Base-by-base conservation (phyloP, 768 basidiomycete species). In the Harrya chromipes region DNA sequence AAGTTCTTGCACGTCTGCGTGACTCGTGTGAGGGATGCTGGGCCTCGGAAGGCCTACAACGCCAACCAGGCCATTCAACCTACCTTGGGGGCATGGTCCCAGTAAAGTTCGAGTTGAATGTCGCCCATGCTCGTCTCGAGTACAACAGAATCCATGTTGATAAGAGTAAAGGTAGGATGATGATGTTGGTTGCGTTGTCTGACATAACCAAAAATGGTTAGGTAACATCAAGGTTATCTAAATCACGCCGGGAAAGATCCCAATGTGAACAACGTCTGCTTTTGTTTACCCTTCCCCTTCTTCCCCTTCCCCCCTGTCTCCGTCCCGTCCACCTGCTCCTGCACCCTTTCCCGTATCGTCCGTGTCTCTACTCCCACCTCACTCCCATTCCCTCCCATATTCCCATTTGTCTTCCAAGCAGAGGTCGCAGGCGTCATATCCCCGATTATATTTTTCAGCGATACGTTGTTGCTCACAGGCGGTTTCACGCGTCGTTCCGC, bases 1-100 rank as follows among this genome's bases (percentile, higher is more conserved):
- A 98, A 97, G 76, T 98, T 99, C 68, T 88, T 83, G 74, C 94
- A 97, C 12, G 94, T 94, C 90, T 97, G 49, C 55, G 50, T 50
- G 46, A 51, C 49, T 40, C 57, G 51, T 54, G 49, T 33, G 40
- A 54, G 37, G 40, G 49, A 37, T 57, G 70, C 48, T 49, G 79
- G n/a, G n/a, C 78, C 70, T 75, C 79, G 66, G 93, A 94, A 1
- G 94, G 3, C 31, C 3, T 31, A 13, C 14, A 6, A 16, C 11
- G 29, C 29, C 29, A 12, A 10, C 12, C 29, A 29, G 29, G 33
- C 14, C 33, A 2, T 33, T 16, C 33, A 39, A 58, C 70, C 47
- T 49, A 79, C 78, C 70, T 75, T 79, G 65, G 93, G 94, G 1
- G 94, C 90, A 67, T 97, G 93, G 34, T 90, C 72, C 83, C 87